phyloP scores from a whole-genome alignment of 306 rosid genomes.

The Cercis canadensis region DNA sequence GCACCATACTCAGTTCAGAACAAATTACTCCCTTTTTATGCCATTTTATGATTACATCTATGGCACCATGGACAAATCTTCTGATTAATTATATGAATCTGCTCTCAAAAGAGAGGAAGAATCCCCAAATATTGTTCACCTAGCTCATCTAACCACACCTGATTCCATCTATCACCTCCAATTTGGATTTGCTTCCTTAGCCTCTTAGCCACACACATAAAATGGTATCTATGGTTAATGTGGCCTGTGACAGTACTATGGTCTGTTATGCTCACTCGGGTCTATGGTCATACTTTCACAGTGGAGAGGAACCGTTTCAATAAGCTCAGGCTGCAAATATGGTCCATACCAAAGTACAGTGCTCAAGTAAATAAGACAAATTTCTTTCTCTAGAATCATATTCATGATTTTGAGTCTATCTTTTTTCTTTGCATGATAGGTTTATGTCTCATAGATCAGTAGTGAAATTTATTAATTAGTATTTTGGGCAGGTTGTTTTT shows the following conservation, averaged over 20 bases:
- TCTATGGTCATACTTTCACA: slow-evolving; percentile 32
- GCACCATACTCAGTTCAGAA: slow-evolving; percentile 57
- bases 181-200: slow-evolving; percentile 44
- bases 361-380: slow-evolving; percentile 38
- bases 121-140: slow-evolving; percentile 42
- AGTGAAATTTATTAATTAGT: neutral
- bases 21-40: slow-evolving; percentile 50
- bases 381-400: neutral
- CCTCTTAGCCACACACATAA: slow-evolving; percentile 37
- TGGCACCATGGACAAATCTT: slow-evolving; percentile 46
- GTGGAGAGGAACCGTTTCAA: slow-evolving; percentile 44
- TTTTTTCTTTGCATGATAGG: no score
- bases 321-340: slow-evolving; percentile 44
- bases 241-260: slow-evolving; percentile 51
- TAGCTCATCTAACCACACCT: slow-evolving; percentile 48
- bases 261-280: slow-evolving; percentile 28
- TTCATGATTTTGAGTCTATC: no score
- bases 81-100: slow-evolving; percentile 28
- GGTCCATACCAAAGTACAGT: slow-evolving; percentile 47
- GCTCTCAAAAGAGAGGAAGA: slow-evolving; percentile 36
- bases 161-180: slow-evolving; percentile 50
- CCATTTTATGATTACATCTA: slow-evolving; percentile 52
- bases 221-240: slow-evolving; percentile 38
- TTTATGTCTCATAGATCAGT: neutral
- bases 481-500: neutral